A percentile compares a stretch with the other conserved stretches of the same genome.
Evolutionary conservation across 2,329 filamentous ascomycete genomes (phyloP).

Genomic region (Dothistroma septosporum): DNA sequence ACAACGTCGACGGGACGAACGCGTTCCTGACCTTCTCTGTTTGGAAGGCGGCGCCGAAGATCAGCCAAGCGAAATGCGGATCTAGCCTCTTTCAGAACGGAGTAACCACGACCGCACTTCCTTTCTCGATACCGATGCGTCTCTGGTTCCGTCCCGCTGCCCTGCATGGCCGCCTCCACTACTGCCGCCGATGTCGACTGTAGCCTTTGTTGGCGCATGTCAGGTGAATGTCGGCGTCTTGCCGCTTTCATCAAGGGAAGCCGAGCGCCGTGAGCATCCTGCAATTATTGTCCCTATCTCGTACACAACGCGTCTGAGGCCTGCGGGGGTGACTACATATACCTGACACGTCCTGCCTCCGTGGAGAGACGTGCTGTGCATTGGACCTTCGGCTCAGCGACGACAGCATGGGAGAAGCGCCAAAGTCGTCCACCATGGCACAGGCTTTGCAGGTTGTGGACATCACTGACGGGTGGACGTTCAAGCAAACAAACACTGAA

Average conservation of each 20-base stretch:
- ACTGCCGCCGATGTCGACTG: background rate
- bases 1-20: no score
- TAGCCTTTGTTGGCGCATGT: background rate
- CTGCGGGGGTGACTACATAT: background rate
- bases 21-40: background rate
- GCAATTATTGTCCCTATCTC: background rate
- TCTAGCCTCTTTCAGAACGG: conserved; percentile 5
- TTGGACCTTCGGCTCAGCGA: background rate
- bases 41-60: background rate
- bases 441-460: conserved; percentile 24
- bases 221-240: background rate
- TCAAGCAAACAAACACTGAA: conserved; percentile 42
- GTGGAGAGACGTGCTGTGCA: background rate
- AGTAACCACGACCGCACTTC: background rate
- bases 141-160: background rate
- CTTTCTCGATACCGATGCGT: background rate
- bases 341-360: background rate
- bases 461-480: conserved; percentile 42
- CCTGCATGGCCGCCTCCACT: background rate
- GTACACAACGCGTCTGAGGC: background rate
- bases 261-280: conserved; percentile 4
- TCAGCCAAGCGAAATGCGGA: background rate
- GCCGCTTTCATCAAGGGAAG: conserved; percentile 13
- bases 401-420: conserved; percentile 1
- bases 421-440: conserved; percentile 12